These are phyloP conservation scores for Cordyceps militaris DNA, from an alignment of 2,329 filamentous ascomycete genomes.

Conservation along the genomic window DNA sequence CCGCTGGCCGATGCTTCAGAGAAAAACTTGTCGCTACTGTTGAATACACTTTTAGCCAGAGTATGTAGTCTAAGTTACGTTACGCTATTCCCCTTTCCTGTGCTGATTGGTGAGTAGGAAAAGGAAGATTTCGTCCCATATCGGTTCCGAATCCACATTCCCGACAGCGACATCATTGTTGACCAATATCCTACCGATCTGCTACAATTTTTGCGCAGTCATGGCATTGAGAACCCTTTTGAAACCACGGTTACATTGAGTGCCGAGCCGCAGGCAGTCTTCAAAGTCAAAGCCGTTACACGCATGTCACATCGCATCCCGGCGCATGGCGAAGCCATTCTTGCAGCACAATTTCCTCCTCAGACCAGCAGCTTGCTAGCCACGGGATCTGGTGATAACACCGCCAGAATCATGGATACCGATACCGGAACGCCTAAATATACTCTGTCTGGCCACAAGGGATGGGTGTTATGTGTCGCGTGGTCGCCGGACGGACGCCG, in stretches of 20 bases:
- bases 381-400: slow-evolving; percentile 85
- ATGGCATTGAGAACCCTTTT: slow-evolving; percentile 52
- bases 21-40: slow-evolving; percentile 78
- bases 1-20: slow-evolving; percentile 78
- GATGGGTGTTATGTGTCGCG: slow-evolving; percentile 81
- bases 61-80: slow-evolving; percentile 35
- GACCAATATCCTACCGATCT: slow-evolving; percentile 51
- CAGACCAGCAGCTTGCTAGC: slow-evolving; percentile 69
- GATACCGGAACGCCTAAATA: slow-evolving; percentile 84
- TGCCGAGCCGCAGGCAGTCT: slow-evolving; percentile 79
- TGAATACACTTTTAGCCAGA: slow-evolving; percentile 78
- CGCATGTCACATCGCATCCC: slow-evolving; percentile 82
- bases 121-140: slow-evolving; percentile 55
- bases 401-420: slow-evolving; percentile 88
- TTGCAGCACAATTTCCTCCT: slow-evolving; percentile 80
- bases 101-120: slow-evolving; percentile 29
- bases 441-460: slow-evolving; percentile 79
- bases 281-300: slow-evolving; percentile 85
- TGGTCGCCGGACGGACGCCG: slow-evolving; percentile 79
- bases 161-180: slow-evolving; percentile 44
- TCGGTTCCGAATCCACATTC: slow-evolving; percentile 53
- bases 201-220: slow-evolving; percentile 44
- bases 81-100: fast-evolving
- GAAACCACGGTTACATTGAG: slow-evolving; percentile 49
- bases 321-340: slow-evolving; percentile 86